Evolutionary conservation across 176 grass and related monocot species (phyloP), one percentile per base, ranked within the genome.

Genomic region (Thalia dealbata): DNA sequence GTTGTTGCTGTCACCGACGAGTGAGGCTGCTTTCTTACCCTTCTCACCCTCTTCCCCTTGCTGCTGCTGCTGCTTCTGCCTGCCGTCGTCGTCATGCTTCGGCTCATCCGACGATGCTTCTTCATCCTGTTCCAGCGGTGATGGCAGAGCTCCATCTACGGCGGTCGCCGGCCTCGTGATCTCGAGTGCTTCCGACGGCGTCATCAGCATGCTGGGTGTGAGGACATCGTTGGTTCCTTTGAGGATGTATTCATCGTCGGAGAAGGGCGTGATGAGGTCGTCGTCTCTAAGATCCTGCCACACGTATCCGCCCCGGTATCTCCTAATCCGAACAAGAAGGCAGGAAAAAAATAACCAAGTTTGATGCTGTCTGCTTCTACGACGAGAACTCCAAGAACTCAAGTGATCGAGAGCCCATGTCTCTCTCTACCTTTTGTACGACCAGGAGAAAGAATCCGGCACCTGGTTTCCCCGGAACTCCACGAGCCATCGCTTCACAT

Each of bases 401-500:
- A n/a, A n/a, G n/a, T n/a, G n/a, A n/a, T n/a, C n/a, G n/a, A n/a
- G n/a, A n/a, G n/a, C n/a, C n/a, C n/a, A n/a, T n/a, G n/a, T n/a
- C n/a, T n/a, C n/a, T n/a, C 32, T 38, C 32, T n/a, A 88, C 89
- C 81, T 88, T 62, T 88, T 92, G 75, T 88, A 86, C 1, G 83
- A 88, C 89, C 89, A 92, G 6, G 89, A 76, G 73, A 88, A 88
- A 9, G 61, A 83, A 22, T 81, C 78, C 62, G 86, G 67, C 78
- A 88, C 74, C 66, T 75, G 86, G 78, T 86, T 86, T 71, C 89
- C 83, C 16, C 86, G 84, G 15, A 92, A 77, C 81, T 92, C 89
- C 54, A 86, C 70, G 3, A 92, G 86, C 89, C 86, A 92, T 65
- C 83, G 73, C 83, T 92, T 92, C 23, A 92, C 86, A 77, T 92